Conservation (phyloP, 305 asterid genomes). For the Coffea humblotiana region DNA sequence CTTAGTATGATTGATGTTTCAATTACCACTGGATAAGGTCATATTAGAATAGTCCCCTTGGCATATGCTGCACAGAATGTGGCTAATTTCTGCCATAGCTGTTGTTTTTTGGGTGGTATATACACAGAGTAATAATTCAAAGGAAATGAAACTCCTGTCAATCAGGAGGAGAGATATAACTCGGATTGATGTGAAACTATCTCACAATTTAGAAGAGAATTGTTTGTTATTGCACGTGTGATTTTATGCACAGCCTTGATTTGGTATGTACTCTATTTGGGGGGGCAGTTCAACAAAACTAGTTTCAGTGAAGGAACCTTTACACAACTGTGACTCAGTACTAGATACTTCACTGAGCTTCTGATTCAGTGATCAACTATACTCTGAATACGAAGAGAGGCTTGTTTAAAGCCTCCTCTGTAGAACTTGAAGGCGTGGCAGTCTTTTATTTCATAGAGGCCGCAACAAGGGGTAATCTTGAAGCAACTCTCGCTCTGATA, state of each 20-base stretch:
- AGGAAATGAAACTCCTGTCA: neutral
- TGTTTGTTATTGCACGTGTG: neutral
- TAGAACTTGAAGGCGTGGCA: neutral
- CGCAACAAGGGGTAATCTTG: slow-evolving; percentile 79
- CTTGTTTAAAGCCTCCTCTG: neutral
- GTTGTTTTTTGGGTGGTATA: too few relatives aligned
- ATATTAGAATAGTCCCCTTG: neutral
- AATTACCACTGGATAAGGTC: neutral
- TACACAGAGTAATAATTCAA: too few relatives aligned
- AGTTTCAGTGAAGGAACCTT: neutral
- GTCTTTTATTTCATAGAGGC: slow-evolving; percentile 47
- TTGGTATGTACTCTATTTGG: neutral
- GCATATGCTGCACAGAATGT: neutral
- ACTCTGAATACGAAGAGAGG: neutral
- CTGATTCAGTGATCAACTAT: neutral
- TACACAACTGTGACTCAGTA: neutral
- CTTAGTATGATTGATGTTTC: neutral
- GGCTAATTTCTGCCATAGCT: neutral
- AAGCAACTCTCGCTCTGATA: slow-evolving; percentile 79
- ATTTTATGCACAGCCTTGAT: neutral
- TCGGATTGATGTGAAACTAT: neutral
- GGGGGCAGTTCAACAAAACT: neutral
- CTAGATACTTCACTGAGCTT: neutral
- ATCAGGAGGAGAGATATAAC: neutral
- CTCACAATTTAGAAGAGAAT: neutral